Conservation (phyloP, 495 filamentous ascomycete genomes). For the Trichoderma orchidacearum region DNA sequence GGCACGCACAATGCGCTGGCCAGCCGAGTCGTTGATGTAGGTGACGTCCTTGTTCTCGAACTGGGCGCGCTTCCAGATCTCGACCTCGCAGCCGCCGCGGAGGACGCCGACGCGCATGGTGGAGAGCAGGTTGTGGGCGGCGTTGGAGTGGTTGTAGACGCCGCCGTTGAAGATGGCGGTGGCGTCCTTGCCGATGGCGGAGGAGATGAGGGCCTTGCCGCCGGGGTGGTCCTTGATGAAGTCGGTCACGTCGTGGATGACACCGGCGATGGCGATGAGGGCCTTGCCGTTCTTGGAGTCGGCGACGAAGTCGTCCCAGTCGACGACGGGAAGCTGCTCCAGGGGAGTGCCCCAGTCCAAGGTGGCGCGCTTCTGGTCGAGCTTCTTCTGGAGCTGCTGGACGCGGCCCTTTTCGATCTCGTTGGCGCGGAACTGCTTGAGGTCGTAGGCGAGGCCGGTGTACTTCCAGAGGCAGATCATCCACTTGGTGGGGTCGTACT, state of each 20-base stretch:
- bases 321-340: conserved; percentile 86
- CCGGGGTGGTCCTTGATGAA: conserved; percentile 97
- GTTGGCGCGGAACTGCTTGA: conserved; percentile 95
- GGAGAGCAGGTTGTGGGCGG: conserved; percentile 90
- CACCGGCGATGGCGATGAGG: conserved; percentile 80
- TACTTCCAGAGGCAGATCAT: conserved; percentile 89
- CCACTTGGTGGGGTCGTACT: conserved; percentile 99
- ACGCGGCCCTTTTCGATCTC: conserved; percentile 98
- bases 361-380: conserved; percentile 84
- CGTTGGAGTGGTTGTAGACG: conserved; percentile 96
- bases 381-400: conserved; percentile 97
- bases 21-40: conserved; percentile 66
- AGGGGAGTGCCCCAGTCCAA: conserved; percentile 95
- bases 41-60: conserved; percentile 77
- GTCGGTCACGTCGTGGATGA: conserved; percentile 86
- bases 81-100: conserved; percentile 90
- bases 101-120: conserved; percentile 96
- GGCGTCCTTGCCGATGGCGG: conserved; percentile 91
- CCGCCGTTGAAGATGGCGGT: conserved; percentile 99
- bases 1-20: conserved; percentile 76
- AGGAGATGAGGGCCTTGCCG: conserved; percentile 88
- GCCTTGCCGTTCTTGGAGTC: conserved; percentile 69
- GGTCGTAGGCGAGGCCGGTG: conserved; percentile 82
- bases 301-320: conserved; percentile 90
- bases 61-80: conserved; percentile 96